Conservation (phyloP, 1,284 basidiomycete genomes). For the Tilletia walkeri region DNA sequence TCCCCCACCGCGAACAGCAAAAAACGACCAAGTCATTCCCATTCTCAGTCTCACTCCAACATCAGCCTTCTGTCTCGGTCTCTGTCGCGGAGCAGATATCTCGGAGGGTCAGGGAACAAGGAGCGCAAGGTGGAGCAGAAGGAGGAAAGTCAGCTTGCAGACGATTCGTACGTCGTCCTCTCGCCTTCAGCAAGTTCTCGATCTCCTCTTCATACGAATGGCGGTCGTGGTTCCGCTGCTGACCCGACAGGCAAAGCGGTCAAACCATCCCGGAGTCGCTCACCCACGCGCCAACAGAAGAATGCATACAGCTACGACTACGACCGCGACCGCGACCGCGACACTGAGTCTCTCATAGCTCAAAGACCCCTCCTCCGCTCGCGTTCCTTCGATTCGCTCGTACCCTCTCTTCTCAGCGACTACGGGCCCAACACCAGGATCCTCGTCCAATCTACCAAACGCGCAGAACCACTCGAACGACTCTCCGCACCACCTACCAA, state of each 20-base stretch:
- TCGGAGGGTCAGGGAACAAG: background rate
- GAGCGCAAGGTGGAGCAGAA: background rate
- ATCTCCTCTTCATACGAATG: no score
- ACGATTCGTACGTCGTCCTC: constrained; percentile 5
- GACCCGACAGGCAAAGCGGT: no score
- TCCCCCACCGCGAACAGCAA: background rate
- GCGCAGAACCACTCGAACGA: constrained; percentile 2
- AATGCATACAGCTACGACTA: background rate
- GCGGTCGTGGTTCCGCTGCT: no score
- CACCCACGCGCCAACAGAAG: background rate
- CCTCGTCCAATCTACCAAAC: constrained; percentile 8
- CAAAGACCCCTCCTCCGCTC: constrained; percentile 6
- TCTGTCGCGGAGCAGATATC: constrained; percentile 7
- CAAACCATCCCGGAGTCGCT: no score
- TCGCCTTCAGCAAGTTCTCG: background rate
- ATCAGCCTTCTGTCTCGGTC: constrained; percentile 5
- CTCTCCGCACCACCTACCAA: constrained; percentile 3
- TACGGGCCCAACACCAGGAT: background rate
- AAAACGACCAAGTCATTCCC: background rate
- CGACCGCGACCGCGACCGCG: background rate
- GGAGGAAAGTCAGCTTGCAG: constrained; percentile 2
- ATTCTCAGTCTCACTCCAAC: background rate
- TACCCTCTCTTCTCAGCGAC: constrained; percentile 14
- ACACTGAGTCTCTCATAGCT: background rate
- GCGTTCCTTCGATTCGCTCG: constrained; percentile 13